Base-by-base conservation (phyloP, 768 basidiomycete genomes). In the Fomitopsis serialis region DNA sequence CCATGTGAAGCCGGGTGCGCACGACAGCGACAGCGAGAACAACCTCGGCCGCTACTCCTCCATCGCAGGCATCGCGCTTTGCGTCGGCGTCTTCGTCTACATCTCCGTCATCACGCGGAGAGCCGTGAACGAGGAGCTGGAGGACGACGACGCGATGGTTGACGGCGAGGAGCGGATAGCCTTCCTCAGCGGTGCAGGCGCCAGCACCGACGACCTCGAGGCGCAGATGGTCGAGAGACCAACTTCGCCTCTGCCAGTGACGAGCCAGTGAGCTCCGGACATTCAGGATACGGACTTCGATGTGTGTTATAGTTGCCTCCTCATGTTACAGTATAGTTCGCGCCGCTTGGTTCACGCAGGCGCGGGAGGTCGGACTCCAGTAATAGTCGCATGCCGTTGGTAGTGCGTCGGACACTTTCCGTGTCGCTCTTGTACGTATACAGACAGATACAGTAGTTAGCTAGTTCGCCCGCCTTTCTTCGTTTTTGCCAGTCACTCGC, bases 21-120 rank as follows among this genome's bases (percentile, higher is more conserved):
- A 35, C 6, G 74, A 78, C 43, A 68, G 65, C 44, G 79, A 81
- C 63, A 68, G 65, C 44, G 79, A 81, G 63, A 74, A 79, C 58
- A 66, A 68, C 52, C 68, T 82, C 50, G 77, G 77, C 45, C 76
- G 75, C 52, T 71, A 81, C 63, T 89, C 79, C 78, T 86, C 87
- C n/a, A 70, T 83, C 45, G 70, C 73, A 35, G 90, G 91, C 46
- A 79, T 92, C 54, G 61, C 73, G 23, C 77, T 94, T 1, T 92
- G 89, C 66, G 61, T 91, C 54, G 78, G 76, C 35, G 82, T 94
- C 59, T 80, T 93, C 58, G 61, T 91, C 46, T 95, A 95, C 70
- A 77, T 95, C 47, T 82, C 87, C 45, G 76, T 81, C 66, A 82
- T 95, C 54, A 92, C 92, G 37, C 85, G 91, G 59, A 59, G 67